Evolutionary conservation across 352 stramenopile genomes (phyloP).

Genomic region (Globisporangium lucens): DNA sequence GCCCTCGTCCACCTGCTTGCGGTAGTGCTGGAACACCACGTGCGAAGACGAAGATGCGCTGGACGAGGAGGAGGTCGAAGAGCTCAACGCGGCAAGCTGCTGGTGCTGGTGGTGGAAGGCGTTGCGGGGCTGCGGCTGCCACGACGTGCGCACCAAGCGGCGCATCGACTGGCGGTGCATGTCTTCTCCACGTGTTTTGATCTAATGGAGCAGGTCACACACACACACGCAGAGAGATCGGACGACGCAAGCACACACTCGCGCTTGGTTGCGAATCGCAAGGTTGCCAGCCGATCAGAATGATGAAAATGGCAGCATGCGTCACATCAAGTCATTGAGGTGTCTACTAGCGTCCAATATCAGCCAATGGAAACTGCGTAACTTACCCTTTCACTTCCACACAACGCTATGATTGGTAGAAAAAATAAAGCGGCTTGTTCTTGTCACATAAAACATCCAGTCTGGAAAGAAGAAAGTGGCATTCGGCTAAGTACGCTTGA

Average conservation of each 20-base stretch:
- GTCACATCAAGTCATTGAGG: neutral
- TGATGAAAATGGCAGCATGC: neutral
- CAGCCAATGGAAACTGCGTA: neutral
- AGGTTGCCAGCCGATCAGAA: neutral
- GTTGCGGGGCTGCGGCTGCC: neutral
- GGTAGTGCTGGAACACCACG: constrained; percentile 36
- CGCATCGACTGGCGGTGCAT: constrained; percentile 14
- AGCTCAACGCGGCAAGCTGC: constrained; percentile 6
- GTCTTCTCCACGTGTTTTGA: neutral
- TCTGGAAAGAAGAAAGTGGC: neutral
- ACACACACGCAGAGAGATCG: neutral
- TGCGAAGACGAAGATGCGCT: neutral
- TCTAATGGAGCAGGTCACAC: no score
- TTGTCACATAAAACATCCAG: constrained; percentile 5
- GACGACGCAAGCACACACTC: neutral
- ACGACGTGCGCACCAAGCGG: constrained; percentile 5
- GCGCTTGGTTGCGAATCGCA: neutral
- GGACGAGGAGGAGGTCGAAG: neutral
- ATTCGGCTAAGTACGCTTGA: neutral
- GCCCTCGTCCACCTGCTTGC: constrained; percentile 45
- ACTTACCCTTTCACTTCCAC: no score
- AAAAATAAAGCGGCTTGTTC: neutral
- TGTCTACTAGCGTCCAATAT: neutral
- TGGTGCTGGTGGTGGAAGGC: constrained; percentile 1
- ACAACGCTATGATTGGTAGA: neutral